Evolutionary conservation across 768 basidiomycete genomes (phyloP).

Genomic region (Psilocybe cubensis): DNA sequence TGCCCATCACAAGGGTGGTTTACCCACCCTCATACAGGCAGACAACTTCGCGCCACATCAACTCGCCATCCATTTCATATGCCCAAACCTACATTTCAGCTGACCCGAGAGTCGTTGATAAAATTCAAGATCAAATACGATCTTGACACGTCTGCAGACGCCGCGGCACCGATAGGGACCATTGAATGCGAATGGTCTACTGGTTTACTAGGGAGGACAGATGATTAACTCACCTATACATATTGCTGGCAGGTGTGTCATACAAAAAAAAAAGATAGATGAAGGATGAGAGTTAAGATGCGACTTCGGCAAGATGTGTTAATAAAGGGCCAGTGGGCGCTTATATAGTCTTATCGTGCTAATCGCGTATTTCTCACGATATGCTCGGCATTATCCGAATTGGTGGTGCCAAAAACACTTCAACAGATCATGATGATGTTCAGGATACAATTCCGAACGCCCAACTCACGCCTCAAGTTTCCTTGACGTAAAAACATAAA

Average conservation of each 20-base stretch:
- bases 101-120: neutral
- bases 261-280: too few relatives aligned
- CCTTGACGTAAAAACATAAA: too few relatives aligned
- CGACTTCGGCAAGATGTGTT: neutral
- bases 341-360: neutral
- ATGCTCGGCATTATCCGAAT: constrained; percentile 2
- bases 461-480: too few relatives aligned
- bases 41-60: too few relatives aligned
- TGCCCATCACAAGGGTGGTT: too few relatives aligned
- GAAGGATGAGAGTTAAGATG: neutral
- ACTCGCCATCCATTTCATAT: too few relatives aligned
- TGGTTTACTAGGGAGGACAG: neutral
- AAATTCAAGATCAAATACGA: neutral
- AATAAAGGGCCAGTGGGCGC: neutral
- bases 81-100: too few relatives aligned
- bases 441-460: too few relatives aligned
- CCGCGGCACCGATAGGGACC: constrained; percentile 9
- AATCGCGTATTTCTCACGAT: neutral
- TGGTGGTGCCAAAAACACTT: neutral
- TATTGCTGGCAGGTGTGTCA: neutral
- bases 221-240: neutral
- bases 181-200: too few relatives aligned
- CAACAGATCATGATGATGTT: too few relatives aligned
- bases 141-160: neutral
- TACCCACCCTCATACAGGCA: too few relatives aligned